These are phyloP conservation scores for Myxozyma mucilagina DNA, from an alignment of 805 yeast genomes.

Conservation along the genomic window DNA sequence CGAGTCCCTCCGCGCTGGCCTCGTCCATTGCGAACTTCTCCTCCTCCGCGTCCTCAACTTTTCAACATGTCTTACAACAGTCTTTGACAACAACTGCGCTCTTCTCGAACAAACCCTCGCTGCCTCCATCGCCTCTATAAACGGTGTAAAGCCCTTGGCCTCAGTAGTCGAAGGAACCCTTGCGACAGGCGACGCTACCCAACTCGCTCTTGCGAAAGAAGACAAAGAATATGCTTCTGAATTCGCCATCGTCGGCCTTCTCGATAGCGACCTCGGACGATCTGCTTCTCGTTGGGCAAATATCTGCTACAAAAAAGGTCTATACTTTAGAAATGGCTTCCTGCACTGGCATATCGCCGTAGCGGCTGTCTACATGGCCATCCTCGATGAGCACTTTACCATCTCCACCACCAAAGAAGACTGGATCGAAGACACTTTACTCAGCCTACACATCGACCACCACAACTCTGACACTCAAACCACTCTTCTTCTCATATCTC, in stretches of 20 bases:
- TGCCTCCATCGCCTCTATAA: conserved; percentile 1
- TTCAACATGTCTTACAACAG: background rate
- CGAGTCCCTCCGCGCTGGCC: conserved; percentile 23
- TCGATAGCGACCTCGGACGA: conserved; percentile 12
- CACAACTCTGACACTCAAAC: no score
- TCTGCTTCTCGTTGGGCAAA: conserved; percentile 1
- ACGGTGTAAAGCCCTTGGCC: conserved; percentile 11
- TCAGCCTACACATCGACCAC: no score
- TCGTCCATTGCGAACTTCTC: conserved; percentile 17
- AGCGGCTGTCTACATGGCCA: conserved; percentile 13
- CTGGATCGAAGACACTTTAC: background rate
- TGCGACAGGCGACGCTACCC: background rate
- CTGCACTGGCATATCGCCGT: conserved; percentile 8
- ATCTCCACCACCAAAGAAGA: background rate
- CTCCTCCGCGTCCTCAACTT: conserved; percentile 18
- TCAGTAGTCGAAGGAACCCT: conserved; percentile 1
- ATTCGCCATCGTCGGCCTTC: conserved; percentile 14
- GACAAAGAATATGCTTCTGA: conserved; percentile 13
- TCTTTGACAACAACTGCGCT: background rate
- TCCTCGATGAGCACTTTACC: background rate
- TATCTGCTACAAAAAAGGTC: background rate
- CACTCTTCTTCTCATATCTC: no score
- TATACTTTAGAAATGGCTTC: background rate
- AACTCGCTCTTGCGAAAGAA: background rate
- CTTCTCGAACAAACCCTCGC: conserved; percentile 11